Percentiles rank a stretch among this genome's conserved stretches.
phyloP scores from a whole-genome alignment of 768 basidiomycete species.

The Megacollybia marginata region DNA sequence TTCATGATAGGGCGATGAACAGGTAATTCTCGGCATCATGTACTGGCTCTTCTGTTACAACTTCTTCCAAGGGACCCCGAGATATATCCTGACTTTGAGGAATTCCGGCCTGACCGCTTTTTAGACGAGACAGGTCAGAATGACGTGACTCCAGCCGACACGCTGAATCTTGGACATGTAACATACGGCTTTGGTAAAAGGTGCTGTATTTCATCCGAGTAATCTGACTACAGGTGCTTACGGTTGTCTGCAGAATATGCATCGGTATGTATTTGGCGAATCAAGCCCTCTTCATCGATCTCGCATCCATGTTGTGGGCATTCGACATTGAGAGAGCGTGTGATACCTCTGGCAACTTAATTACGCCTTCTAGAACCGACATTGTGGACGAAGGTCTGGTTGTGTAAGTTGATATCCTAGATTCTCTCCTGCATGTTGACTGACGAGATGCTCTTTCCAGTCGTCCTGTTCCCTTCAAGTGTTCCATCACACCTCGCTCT shows the following conservation, averaged over 20 bases:
- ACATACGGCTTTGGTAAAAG: not conserved
- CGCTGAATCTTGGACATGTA: not conserved
- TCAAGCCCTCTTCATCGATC: constrained; percentile 24
- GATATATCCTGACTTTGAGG: not conserved
- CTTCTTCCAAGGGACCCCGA: not conserved
- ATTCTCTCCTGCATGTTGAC: no score
- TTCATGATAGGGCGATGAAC: not conserved
- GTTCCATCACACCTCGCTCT: no score
- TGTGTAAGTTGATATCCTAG: no score
- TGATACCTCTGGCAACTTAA: no score
- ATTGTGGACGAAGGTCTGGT: constrained; percentile 11
- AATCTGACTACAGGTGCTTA: no score
- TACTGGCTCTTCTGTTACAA: no score
- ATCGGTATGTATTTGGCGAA: constrained; percentile 25
- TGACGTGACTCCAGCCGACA: not conserved
- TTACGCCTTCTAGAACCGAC: constrained; percentile 19
- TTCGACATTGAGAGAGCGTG: no score
- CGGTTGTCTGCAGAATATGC: constrained; percentile 19
- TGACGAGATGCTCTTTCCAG: no score
- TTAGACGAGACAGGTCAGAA: not conserved
- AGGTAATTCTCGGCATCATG: not conserved
- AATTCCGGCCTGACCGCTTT: constrained; percentile 2
- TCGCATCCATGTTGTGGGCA: constrained; percentile 24
- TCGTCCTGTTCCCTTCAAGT: no score
- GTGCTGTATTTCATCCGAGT: not conserved